phyloP scores from a whole-genome alignment of 345 rosid genomes.

The Citropsis articulata region DNA sequence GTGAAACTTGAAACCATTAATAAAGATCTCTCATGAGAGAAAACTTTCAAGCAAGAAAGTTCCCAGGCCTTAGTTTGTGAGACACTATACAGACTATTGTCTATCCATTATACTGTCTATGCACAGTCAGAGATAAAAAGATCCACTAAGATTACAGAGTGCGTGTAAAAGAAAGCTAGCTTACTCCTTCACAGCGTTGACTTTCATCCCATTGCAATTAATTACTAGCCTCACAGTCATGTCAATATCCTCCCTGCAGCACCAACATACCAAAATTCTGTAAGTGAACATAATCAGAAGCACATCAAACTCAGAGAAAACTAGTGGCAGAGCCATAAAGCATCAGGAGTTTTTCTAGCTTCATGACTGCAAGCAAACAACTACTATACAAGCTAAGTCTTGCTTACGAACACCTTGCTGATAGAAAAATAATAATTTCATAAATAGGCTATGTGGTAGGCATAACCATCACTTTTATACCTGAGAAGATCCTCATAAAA shows the following conservation, averaged over 20 bases:
- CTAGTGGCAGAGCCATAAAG: not conserved
- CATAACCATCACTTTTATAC: constrained; percentile 27
- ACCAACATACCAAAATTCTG: constrained; percentile 11
- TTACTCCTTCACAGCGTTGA: constrained; percentile 81
- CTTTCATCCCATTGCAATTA: constrained; percentile 83
- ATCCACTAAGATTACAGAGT: constrained; percentile 1
- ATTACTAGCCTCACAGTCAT: constrained; percentile 96
- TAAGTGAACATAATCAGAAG: not conserved
- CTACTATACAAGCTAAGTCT: not conserved
- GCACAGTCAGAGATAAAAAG: not conserved
- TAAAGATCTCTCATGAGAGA: not conserved
- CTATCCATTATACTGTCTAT: constrained; percentile 3
- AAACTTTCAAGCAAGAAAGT: not conserved
- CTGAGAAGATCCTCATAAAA: constrained; percentile 91
- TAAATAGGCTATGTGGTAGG: not conserved
- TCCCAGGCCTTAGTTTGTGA: not conserved
- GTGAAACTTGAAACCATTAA: not conserved
- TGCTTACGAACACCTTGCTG: not conserved
- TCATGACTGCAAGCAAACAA: not conserved
- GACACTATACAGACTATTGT: not conserved
- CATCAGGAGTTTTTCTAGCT: not conserved
- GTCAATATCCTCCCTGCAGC: constrained; percentile 68
- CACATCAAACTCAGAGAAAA: constrained; percentile 2
- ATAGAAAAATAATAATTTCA: not conserved
- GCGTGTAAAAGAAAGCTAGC: constrained; percentile 24